Evolutionary conservation across 192 early-diverging fungal genomes (phyloP), one percentile per base, ranked within the genome.

Genomic region (Gorgonomyces haynaldii): DNA sequence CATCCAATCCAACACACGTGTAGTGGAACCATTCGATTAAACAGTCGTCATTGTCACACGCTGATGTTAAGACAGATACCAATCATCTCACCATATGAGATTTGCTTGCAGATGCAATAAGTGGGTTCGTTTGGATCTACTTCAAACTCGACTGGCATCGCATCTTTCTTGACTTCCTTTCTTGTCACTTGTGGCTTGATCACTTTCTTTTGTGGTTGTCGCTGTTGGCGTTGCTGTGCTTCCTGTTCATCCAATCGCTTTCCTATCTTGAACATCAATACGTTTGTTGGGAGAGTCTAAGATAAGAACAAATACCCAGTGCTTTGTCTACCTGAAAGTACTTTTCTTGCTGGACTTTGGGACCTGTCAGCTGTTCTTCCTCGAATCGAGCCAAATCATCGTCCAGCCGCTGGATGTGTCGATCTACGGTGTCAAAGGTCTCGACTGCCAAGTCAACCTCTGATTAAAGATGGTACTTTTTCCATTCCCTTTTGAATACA

Each of bases 1-100:
- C 79, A 25, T 77, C 84, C 23, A 98, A 74, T 19, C 85, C 86
- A 10, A 93, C 95, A 51, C 95, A 98, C 0, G 72, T 79, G 48
- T 89, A 73, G 67, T 98, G 95, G 73, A 98, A 98, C 95, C 95
- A 98, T 68, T 98, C 92, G 50, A 88, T 82, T 37, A 84, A 82
- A 60, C 95, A 98, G 50, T 88, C 86, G 47, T 78, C 77, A 35
- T 84, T 82, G 62, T 96, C 88, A 53, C 72, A 75, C 45, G 64
- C 20, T 8, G 10, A 42, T n/a, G 40, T 42, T n/a, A 12, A 9
- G 10, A 13, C 19, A 52, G 47, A 41, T 60, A 67, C 63, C 95
- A 38, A 98, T 89, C 95, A 98, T 98, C 38, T 96, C 92, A 10
- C 95, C 95, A 52, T 76, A 98, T 4, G 87, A 91, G 10, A 96